Conservation (phyloP, 306 rosid species). For the Carpinus viminea region DNA sequence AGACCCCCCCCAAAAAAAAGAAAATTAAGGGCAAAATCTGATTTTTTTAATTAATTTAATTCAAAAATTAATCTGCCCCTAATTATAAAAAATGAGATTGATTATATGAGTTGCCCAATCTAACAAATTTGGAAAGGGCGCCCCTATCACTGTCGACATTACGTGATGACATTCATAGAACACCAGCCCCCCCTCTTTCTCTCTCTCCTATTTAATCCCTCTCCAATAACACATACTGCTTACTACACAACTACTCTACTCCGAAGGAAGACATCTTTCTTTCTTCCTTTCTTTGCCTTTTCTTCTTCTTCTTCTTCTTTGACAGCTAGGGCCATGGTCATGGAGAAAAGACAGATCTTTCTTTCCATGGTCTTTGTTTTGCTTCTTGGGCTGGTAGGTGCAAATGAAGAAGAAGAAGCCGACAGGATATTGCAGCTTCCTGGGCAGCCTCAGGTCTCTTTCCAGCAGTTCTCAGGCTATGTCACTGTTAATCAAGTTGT, state of each 20-base stretch:
- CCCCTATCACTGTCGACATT: neutral
- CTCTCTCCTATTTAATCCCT: constrained; percentile 75
- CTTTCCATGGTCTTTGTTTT: constrained; percentile 32
- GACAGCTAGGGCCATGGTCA: constrained; percentile 27
- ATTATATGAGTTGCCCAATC: constrained; percentile 18
- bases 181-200: constrained; percentile 6
- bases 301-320: constrained; percentile 13
- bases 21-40: too few species aligned
- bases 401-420: constrained; percentile 41
- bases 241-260: constrained; percentile 38
- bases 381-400: constrained; percentile 23
- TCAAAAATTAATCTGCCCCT: neutral
- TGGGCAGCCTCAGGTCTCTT: constrained; percentile 80
- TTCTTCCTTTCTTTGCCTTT: neutral
- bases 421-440: constrained; percentile 80
- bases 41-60: too few species aligned
- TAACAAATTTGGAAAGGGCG: constrained; percentile 1
- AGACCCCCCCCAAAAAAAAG: too few species aligned
- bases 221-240: constrained; percentile 34
- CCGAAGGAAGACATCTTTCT: constrained; percentile 19
- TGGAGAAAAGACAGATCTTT: constrained; percentile 54
- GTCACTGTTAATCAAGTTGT: constrained; percentile 72
- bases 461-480: constrained; percentile 88
- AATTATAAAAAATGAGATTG: neutral
- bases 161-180: constrained; percentile 10